Evolutionary conservation across 192 early-diverging fungal species (phyloP).

Genomic region (Haplosporangium gracile): DNA sequence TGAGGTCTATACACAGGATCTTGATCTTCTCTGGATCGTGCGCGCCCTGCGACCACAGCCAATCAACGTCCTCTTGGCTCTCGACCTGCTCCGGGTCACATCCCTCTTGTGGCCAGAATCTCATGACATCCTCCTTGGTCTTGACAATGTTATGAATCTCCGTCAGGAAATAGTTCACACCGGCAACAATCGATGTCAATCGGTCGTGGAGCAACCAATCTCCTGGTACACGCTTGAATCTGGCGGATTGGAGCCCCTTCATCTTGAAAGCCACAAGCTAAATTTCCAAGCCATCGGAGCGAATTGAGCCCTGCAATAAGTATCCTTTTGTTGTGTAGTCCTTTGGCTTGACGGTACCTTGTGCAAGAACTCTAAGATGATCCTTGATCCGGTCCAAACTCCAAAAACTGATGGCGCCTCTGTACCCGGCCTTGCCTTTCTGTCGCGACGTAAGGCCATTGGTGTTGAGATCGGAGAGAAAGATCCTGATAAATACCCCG

Average conservation of each 20-base stretch:
- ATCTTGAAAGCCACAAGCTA: too few relatives aligned
- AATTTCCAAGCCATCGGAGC: too few relatives aligned
- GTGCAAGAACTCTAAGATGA: neutral
- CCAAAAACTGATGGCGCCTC: neutral
- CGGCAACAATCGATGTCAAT: conserved; percentile 2
- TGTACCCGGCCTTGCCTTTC: conserved; percentile 13
- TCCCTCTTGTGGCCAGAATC: too few relatives aligned
- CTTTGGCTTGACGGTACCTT: neutral
- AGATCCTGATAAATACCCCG: conserved; percentile 14
- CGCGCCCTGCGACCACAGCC: too few relatives aligned
- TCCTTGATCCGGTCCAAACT: neutral
- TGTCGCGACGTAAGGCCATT: neutral
- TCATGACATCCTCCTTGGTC: conserved; percentile 16
- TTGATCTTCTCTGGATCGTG: conserved; percentile 4
- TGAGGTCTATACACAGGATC: neutral
- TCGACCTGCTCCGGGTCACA: too few relatives aligned
- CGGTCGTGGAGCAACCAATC: neutral
- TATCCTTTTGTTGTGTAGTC: neutral
- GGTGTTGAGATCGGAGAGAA: conserved; percentile 10
- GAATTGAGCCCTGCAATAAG: neutral
- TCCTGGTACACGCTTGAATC: too few relatives aligned
- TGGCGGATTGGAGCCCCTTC: too few relatives aligned
- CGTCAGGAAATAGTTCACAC: neutral
- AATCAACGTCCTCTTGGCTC: too few relatives aligned
- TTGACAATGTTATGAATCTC: conserved; percentile 8